These are phyloP conservation scores for Aspergillus piperis DNA, from an alignment of 2,329 filamentous ascomycete genomes.

Conservation along the genomic window DNA sequence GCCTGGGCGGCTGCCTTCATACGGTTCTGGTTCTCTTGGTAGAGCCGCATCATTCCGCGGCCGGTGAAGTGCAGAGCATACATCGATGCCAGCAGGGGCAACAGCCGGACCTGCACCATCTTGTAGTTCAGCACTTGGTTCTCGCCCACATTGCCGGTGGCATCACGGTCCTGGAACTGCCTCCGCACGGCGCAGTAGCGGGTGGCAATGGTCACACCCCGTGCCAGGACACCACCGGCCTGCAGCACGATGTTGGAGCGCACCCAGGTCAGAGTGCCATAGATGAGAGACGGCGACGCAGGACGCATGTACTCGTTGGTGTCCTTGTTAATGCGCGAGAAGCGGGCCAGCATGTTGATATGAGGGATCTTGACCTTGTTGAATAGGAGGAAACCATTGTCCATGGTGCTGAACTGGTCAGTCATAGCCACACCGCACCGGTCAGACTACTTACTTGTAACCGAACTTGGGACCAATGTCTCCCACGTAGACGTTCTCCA, in stretches of 20 bases:
- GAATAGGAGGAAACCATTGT: slow-evolving; percentile 77
- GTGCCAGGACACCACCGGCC: slow-evolving; percentile 69
- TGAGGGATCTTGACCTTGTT: slow-evolving; percentile 76
- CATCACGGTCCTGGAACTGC: slow-evolving; percentile 77
- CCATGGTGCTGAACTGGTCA: slow-evolving; percentile 62
- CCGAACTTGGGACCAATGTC: slow-evolving; percentile 81
- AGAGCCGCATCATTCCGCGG: slow-evolving; percentile 72
- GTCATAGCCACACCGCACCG: neutral
- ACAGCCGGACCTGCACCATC: slow-evolving; percentile 73
- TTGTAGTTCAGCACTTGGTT: slow-evolving; percentile 79
- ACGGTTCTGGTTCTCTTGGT: slow-evolving; percentile 70
- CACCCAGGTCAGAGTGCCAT: slow-evolving; percentile 75
- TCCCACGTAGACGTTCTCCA: slow-evolving; percentile 71
- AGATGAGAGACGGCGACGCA: slow-evolving; percentile 67
- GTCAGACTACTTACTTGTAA: slow-evolving; percentile 57
- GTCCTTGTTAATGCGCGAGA: slow-evolving; percentile 67
- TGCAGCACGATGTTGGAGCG: slow-evolving; percentile 73
- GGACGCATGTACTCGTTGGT: slow-evolving; percentile 69
- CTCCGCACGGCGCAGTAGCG: slow-evolving; percentile 72
- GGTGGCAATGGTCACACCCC: slow-evolving; percentile 75
- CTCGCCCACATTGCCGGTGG: slow-evolving; percentile 61
- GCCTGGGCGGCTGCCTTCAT: slow-evolving; percentile 55
- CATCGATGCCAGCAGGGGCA: slow-evolving; percentile 71
- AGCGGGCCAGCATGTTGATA: slow-evolving; percentile 71
- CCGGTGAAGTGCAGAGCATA: slow-evolving; percentile 81